phyloP scores from a whole-genome alignment of 345 rosid genomes.

The Theobroma cacao region DNA sequence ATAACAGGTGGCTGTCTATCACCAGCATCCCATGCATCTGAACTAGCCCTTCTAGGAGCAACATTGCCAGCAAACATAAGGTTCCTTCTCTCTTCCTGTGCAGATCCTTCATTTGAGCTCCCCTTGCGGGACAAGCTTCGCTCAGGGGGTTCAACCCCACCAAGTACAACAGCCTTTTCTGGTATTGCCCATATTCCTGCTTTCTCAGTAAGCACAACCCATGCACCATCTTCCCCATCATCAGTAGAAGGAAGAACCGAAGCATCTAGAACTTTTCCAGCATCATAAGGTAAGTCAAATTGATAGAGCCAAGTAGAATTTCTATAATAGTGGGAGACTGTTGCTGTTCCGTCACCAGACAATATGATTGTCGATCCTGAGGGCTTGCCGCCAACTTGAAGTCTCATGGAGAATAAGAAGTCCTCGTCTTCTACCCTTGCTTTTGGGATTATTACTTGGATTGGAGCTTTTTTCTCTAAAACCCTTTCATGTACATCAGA shows the following conservation, averaged over 20 bases:
- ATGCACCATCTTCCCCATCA: slow-evolving; percentile 78
- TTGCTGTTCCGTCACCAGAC: slow-evolving; percentile 94
- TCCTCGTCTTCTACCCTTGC: slow-evolving; percentile 93
- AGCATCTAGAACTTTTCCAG: slow-evolving; percentile 95
- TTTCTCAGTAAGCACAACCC: slow-evolving; percentile 90
- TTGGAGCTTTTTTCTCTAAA: slow-evolving; percentile 84
- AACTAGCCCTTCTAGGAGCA: slow-evolving; percentile 64
- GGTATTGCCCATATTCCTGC: slow-evolving; percentile 99
- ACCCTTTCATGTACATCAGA: slow-evolving; percentile 48
- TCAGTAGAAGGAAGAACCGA: slow-evolving; percentile 76
- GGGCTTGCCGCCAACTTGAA: slow-evolving; percentile 85
- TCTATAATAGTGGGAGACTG: slow-evolving; percentile 71
- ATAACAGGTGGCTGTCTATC: slow-evolving; percentile 48
- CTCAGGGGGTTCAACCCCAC: slow-evolving; percentile 96
- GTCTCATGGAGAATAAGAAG: slow-evolving; percentile 84
- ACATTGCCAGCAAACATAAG: slow-evolving; percentile 38
- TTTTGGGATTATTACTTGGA: slow-evolving; percentile 94
- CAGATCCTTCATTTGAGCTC: slow-evolving; percentile 77
- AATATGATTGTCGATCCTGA: slow-evolving; percentile 82
- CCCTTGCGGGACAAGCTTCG: slow-evolving; percentile 87
- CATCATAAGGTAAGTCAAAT: slow-evolving; percentile 92
- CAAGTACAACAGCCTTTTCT: slow-evolving; percentile 75
- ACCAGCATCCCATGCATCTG: slow-evolving; percentile 58
- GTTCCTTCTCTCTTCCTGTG: slow-evolving; percentile 60
- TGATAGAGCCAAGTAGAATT: slow-evolving; percentile 78